Base-by-base conservation (phyloP, 2,329 filamentous ascomycete species). In the Byssoonygena ceratinophila region DNA sequence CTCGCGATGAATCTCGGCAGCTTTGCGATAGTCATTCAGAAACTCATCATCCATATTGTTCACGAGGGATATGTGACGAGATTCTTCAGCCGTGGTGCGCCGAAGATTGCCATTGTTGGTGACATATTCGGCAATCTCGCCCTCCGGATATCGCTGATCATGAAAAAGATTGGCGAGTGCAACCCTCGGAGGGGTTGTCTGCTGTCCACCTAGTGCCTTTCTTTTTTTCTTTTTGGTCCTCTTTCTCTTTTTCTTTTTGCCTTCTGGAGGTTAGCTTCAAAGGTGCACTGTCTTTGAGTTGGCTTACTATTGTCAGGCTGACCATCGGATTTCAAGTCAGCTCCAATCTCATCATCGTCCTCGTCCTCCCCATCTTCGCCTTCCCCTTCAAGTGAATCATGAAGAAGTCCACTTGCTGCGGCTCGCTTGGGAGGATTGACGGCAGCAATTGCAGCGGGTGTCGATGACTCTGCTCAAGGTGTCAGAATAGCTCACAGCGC, bases 1-100 rank as follows among this genome's bases (percentile, higher is more conserved):
- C 66, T 94, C 85, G 53, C 88, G 82, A 68, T 94, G 88, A n/a
- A 87, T 80, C 70, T 94, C 87, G n/a, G 87, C 86, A 44, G 81
- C 87, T 62, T 90, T 80, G 56, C 88, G 83, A 67, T 90, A 94
- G 63, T 94, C 87, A 55, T 78, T 75, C 48, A 94, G 70, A 72
- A 87, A 90, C 58, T 90, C 84, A 60, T 80, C 82, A 68, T 88
- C 84, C 73, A 88, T 80, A 63, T 85, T 84, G 67, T 90, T 85
- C 51, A n/a, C n/a, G n/a, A n/a, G n/a, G n/a, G n/a, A n/a, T n/a
- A 90, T 76, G 63, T 91, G 81, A 50, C 87, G 80, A 72, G 90
- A 89, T 74, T 94, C 88, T 68, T 91, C 87, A 67, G 76, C 81
- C 9, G 87, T 94, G 2, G 85, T 92, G 53, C 88, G 81, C 67